Evolutionary conservation across 495 filamentous ascomycete genomes (phyloP), one percentile per base, ranked within the genome.

Genomic region (Podospora anserina): DNA sequence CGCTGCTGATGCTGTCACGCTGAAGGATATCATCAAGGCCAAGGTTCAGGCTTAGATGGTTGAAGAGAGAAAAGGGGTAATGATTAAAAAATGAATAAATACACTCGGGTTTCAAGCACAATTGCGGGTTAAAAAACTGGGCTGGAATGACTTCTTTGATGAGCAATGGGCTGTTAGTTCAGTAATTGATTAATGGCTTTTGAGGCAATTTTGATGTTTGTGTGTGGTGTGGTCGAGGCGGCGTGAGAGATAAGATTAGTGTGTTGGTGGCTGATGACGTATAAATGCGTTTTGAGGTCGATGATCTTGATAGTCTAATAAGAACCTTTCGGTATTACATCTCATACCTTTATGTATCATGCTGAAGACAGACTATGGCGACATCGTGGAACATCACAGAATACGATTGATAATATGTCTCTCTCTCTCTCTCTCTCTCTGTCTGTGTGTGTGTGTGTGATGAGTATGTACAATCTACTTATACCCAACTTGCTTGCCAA

Each of bases 1-100:
- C 79, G 94, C 96, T 39, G 96, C 94, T 68, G 95, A 98, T 79
- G 94, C 95, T 63, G 86, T 92, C 69, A 94, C 92, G 64, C 90
- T 99, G 68, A 98, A 97, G 89, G 87, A 88, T 66, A 93, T 96
- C 73, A 87, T 99, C 77, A 88, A 88, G 86, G 79, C 87, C 78
- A 97, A 97, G 90, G 87, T 98, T 75, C 67, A 75, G 63, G 39
- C 39, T 49, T 75, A 82, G 76, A 77, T 66, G 70, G 60, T 58
- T 26, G 55, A 20, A 7, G 13, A 15, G 5, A n/a, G 4, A 18
- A 7, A 5, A 19, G 55, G 55, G 59, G 27, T 19, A 58, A 26
- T 19, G 55, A 26, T 58, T 20, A 58, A 58, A 58, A 20, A 23
- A 23, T 23, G 23, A 23, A 58, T 15, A 58, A 58, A 19, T 58